A percentile compares a stretch with the other conserved stretches of the same genome.
Conservation (phyloP, 805 yeast species). For the Candida incommunis region DNA sequence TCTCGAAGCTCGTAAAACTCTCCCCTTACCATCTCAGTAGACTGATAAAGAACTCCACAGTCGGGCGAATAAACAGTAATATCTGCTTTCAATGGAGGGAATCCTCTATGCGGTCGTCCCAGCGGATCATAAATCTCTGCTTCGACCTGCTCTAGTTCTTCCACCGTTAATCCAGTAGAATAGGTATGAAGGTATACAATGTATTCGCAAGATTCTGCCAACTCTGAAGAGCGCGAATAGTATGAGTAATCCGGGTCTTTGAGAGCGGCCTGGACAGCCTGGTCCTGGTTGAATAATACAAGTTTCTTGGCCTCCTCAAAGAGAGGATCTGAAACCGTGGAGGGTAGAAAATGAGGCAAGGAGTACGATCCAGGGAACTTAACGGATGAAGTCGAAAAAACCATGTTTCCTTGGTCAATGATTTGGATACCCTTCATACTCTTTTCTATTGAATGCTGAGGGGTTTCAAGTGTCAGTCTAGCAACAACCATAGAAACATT, state of each 20-base stretch:
- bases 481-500: constrained; percentile 1
- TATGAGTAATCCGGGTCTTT: constrained; percentile 48
- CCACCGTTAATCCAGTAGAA: constrained; percentile 37
- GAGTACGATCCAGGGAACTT: constrained; percentile 18
- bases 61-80: constrained; percentile 79
- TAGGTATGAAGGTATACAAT: constrained; percentile 53
- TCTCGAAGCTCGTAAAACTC: constrained; percentile 34
- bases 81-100: constrained; percentile 43
- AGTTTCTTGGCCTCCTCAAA: constrained; percentile 45
- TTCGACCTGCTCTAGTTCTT: constrained; percentile 48
- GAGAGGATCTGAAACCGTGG: constrained; percentile 35
- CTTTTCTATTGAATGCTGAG: constrained; percentile 6
- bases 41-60: constrained; percentile 46
- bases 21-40: constrained; percentile 31
- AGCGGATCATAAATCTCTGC: constrained; percentile 54
- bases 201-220: constrained; percentile 52
- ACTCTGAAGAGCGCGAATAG: constrained; percentile 30
- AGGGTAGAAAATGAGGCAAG: constrained; percentile 28
- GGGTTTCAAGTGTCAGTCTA: constrained; percentile 2
- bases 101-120: constrained; percentile 53
- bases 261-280: constrained; percentile 31
- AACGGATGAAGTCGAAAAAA: constrained; percentile 16
- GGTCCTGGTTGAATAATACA: constrained; percentile 5
- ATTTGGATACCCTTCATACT: constrained; percentile 20
- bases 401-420: constrained; percentile 19